Base-by-base conservation (phyloP, 1,139 yeast genomes). In the Suhomyces guaymorum region DNA sequence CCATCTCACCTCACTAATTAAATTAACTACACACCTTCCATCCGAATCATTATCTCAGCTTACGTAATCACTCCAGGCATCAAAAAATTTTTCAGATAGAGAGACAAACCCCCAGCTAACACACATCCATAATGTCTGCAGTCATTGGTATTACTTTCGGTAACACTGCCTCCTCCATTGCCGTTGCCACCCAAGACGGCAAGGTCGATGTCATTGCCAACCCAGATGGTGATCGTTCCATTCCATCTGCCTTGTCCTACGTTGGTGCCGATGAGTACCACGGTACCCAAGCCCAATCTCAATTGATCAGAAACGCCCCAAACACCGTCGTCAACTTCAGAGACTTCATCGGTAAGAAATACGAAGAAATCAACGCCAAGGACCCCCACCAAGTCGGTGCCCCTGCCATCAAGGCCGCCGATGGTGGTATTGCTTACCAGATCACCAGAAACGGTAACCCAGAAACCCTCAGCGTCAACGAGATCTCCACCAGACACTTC, bases 191-290 rank as follows among this genome's bases (percentile, higher is more conserved):
- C 38, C 67, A 73, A 56, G 97, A 90, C 52, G 95, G 96, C 41
- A 87, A 85, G 62, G 95, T 89, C 43, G 97, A 92, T 57, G 96
- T 92, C 47, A 92, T 92, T 62, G 98, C 98, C 51, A 92, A 92
- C 78, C 97, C 95, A 52, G 98, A 92, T 59, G 99, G 99, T 62
- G 98, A 94, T 67, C 89, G 98, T 70, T 78, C 94, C 43, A 92
- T 92, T 58, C 96, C 97, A 45, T 85, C 97, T 15, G 86, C 86
- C 38, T 74, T 92, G 46, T 82, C 97, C 11, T 92, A 90, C 61
- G 89, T 89, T 43, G 96, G 95, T 45, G 82, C 77, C 37, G 97
- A 92, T 61, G 98, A 92, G 70, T 92, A 87, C 69, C 97, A 92
- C 60, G 99, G 99, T 43, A 84, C 88, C 46, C 97, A 94, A 71